Evolutionary conservation across 176 grass and related monocot species (phyloP).

Genomic region (Pontederia paniculata): DNA sequence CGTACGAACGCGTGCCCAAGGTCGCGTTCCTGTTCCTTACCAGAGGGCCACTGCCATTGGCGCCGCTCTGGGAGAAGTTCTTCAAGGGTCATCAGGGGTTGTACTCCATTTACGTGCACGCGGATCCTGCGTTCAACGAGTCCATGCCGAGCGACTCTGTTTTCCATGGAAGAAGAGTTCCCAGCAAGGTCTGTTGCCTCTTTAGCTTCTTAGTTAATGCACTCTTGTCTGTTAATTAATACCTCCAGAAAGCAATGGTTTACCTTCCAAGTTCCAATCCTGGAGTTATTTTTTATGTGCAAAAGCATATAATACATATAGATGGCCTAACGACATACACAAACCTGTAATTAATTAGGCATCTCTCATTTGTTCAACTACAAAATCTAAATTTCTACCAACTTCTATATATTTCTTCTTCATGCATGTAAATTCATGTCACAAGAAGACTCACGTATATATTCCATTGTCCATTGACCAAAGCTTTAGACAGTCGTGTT

Average conservation of each 20-base stretch:
- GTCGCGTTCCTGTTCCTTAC: conserved; percentile 72
- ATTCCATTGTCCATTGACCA: too few species aligned
- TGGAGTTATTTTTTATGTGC: too few species aligned
- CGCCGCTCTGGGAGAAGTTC: conserved; percentile 72
- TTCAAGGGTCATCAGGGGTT: conserved; percentile 44
- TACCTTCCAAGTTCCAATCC: too few species aligned
- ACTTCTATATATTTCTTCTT: too few species aligned
- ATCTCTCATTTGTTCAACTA: too few species aligned
- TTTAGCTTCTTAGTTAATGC: not conserved
- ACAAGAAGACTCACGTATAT: too few species aligned
- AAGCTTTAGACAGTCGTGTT: too few species aligned
- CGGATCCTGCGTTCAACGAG: conserved; percentile 32
- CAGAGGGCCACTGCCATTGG: conserved; percentile 33
- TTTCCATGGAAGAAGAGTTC: conserved; percentile 26
- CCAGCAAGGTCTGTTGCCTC: conserved; percentile 23
- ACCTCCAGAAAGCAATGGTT: too few species aligned
- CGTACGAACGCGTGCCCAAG: conserved; percentile 19
- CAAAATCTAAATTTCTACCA: too few species aligned
- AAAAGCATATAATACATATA: not conserved
- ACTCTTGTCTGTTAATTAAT: too few species aligned
- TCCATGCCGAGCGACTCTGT: conserved; percentile 15
- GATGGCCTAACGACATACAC: not conserved
- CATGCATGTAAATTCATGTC: too few species aligned
- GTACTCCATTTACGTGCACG: conserved; percentile 64
- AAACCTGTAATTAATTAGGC: too few species aligned